These are phyloP conservation scores for Rauvolfia tetraphylla DNA, from an alignment of 257 asterid genomes.

Conservation along the genomic window DNA sequence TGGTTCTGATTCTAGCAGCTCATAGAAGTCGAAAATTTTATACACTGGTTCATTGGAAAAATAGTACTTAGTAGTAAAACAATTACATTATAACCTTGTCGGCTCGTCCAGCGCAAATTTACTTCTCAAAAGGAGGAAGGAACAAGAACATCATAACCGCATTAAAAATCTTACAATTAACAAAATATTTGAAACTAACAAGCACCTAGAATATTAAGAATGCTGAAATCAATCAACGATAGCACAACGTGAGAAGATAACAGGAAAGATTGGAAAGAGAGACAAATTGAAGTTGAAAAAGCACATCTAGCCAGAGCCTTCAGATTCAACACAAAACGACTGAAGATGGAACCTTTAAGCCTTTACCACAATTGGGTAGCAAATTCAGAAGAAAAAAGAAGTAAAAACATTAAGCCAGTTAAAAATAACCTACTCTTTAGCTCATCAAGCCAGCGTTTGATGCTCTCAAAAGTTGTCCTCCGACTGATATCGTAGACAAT, in stretches of 20 bases:
- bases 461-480: slow-evolving; percentile 47
- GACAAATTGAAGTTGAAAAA: no score
- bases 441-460: slow-evolving; percentile 67
- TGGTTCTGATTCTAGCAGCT: background rate
- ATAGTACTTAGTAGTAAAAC: background rate
- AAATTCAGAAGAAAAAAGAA: background rate
- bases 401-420: background rate
- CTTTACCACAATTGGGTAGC: background rate
- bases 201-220: background rate
- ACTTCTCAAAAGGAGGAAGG: no score
- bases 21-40: background rate
- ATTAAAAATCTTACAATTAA: background rate
- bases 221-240: background rate
- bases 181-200: background rate
- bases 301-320: background rate
- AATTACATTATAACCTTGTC: background rate
- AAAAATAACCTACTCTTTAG: slow-evolving; percentile 43
- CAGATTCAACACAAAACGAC: slow-evolving; percentile 3
- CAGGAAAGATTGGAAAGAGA: background rate
- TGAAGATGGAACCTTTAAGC: slow-evolving; percentile 3
- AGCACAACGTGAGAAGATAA: background rate
- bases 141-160: background rate
- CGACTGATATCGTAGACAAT: slow-evolving; percentile 60
- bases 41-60: background rate
- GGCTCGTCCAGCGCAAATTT: background rate